A percentile compares a stretch with the other conserved stretches of the same genome.
Evolutionary conservation across 768 basidiomycete genomes (phyloP).

Genomic region (Xerocomellus amylosporus): DNA sequence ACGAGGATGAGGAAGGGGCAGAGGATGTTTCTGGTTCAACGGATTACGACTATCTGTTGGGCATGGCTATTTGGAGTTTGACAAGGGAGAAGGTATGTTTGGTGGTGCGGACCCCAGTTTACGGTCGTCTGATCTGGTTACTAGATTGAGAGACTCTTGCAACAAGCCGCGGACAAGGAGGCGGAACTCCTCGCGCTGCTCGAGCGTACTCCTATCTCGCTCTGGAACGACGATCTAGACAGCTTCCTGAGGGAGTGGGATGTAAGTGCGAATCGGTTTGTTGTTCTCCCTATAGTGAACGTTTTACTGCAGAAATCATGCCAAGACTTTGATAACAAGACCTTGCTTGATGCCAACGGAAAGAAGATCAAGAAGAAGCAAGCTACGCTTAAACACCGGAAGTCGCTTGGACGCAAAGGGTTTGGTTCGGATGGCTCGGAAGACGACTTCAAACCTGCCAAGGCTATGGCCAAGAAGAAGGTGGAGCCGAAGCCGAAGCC

Average conservation of each 20-base stretch:
- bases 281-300: not conserved
- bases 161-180: constrained; percentile 82
- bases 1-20: constrained; percentile 46
- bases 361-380: constrained; percentile 60
- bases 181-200: constrained; percentile 74
- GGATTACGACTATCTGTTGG: constrained; percentile 91
- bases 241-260: constrained; percentile 81
- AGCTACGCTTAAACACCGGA: constrained; percentile 50
- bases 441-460: constrained; percentile 55
- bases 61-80: constrained; percentile 94
- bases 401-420: constrained; percentile 46
- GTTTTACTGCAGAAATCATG: constrained; percentile 36
- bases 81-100: constrained; percentile 81
- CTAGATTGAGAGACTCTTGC: constrained; percentile 80
- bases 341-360: constrained; percentile 43
- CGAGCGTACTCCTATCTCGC: constrained; percentile 69
- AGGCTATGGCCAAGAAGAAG: constrained; percentile 43
- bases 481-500: constrained; percentile 26
- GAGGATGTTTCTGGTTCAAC: constrained; percentile 40
- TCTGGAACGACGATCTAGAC: constrained; percentile 92
- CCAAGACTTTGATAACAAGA: constrained; percentile 44
- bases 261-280: constrained; percentile 44
- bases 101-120: not conserved
- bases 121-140: constrained; percentile 5
- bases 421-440: constrained; percentile 42